Evolutionary conservation across 2,329 filamentous ascomycete species (phyloP).

Genomic region (Alternaria angustiovoidea): DNA sequence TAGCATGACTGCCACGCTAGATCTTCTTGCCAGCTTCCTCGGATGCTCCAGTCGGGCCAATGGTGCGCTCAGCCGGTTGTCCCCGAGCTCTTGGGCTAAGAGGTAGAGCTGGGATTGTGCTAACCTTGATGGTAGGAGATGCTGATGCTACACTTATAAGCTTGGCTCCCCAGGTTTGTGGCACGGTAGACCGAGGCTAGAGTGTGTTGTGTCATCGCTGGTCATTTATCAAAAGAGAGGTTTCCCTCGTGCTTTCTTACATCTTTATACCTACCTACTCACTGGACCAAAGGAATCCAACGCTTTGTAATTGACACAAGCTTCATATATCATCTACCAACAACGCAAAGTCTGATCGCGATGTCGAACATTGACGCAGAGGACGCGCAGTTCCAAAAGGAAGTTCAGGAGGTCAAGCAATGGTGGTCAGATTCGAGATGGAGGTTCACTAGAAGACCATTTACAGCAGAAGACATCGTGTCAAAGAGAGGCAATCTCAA

Average conservation of each 20-base stretch:
- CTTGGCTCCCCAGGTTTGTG: constrained; percentile 35
- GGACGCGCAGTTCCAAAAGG: constrained; percentile 77
- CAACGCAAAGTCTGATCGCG: constrained; percentile 8
- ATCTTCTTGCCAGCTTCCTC: constrained; percentile 33
- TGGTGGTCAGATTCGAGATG: constrained; percentile 96
- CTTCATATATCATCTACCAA: constrained; percentile 1
- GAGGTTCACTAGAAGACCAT: constrained; percentile 90
- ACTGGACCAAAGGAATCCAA: neutral
- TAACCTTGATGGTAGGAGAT: constrained; percentile 17
- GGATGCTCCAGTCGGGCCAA: constrained; percentile 45
- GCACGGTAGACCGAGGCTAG: constrained; percentile 30
- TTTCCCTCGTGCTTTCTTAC: constrained; percentile 1
- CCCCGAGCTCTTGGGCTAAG: constrained; percentile 38
- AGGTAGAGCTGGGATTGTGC: constrained; percentile 17
- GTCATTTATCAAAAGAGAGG: constrained; percentile 16
- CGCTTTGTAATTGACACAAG: too few relatives aligned
- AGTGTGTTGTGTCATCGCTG: constrained; percentile 36
- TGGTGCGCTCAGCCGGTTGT: constrained; percentile 45
- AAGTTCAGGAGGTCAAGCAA: constrained; percentile 86
- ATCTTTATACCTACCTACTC: neutral
- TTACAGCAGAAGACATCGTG: constrained; percentile 96
- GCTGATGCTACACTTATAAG: constrained; percentile 37
- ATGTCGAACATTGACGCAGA: constrained; percentile 65
- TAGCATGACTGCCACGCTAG: constrained; percentile 14
- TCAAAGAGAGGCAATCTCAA: constrained; percentile 91